Percentiles rank a stretch among this genome's conserved stretches.
Conservation (phyloP, 352 stramenopile genomes). For the Albugo laibachii region DNA sequence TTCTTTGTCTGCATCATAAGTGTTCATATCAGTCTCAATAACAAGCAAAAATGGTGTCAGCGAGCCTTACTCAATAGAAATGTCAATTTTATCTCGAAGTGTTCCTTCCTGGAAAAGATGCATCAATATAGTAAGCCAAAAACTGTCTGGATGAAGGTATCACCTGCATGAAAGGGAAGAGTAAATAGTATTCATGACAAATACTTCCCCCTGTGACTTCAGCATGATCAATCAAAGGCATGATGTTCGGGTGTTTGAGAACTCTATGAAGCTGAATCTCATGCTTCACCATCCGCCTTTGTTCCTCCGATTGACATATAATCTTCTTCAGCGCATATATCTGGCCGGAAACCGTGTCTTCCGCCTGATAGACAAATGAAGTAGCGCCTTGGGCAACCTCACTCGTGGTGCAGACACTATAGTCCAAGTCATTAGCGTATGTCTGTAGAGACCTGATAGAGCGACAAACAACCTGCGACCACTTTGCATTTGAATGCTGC, state of each 20-base stretch:
- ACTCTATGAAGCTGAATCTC: conserved; percentile 66
- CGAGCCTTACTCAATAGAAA: conserved; percentile 19
- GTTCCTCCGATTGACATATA: conserved; percentile 65
- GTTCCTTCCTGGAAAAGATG: conserved; percentile 36
- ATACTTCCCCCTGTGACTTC: conserved; percentile 25
- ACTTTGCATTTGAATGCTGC: no score
- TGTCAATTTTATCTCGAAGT: conserved; percentile 69
- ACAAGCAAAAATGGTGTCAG: not conserved
- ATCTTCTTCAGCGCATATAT: conserved; percentile 81
- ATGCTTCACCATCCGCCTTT: conserved; percentile 50
- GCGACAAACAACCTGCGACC: no score
- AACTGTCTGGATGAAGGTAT: not conserved
- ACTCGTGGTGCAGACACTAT: conserved; percentile 26
- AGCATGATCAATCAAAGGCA: conserved; percentile 62
- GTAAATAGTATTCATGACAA: conserved; percentile 54
- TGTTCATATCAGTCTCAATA: conserved; percentile 1
- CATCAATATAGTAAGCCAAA: not conserved
- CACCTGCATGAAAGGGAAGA: conserved; percentile 76
- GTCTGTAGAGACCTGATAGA: no score
- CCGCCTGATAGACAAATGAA: conserved; percentile 67
- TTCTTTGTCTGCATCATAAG: conserved; percentile 13
- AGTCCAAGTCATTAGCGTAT: no score
- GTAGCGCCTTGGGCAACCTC: conserved; percentile 77
- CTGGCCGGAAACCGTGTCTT: conserved; percentile 48
- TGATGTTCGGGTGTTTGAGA: conserved; percentile 63